Conservation (phyloP, 345 rosid genomes). For the Aquilaria malaccensis region DNA sequence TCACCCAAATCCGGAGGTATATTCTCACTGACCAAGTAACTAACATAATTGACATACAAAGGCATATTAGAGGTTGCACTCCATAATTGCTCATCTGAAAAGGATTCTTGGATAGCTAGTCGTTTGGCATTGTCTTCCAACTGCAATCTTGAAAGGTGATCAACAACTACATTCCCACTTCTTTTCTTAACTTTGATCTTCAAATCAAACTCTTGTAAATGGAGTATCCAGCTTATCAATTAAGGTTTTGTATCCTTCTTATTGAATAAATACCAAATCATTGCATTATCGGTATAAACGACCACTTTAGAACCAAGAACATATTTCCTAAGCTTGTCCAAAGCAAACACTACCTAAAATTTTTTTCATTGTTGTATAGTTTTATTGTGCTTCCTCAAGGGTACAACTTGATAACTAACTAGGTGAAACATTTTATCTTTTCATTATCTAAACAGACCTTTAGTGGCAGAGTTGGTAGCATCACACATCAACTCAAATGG, state of each 20-base stretch:
- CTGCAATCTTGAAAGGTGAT: background rate
- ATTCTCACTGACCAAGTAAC: background rate
- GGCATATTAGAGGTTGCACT: background rate
- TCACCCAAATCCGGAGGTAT: background rate
- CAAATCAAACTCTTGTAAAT: too few relatives aligned
- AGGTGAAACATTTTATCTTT: too few relatives aligned
- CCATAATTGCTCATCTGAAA: background rate
- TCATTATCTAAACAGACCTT: too few relatives aligned
- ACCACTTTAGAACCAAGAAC: too few relatives aligned
- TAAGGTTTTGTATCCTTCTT: background rate
- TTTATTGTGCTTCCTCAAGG: too few relatives aligned
- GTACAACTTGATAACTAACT: too few relatives aligned
- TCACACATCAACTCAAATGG: too few relatives aligned
- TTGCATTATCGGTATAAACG: background rate
- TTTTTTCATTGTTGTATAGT: too few relatives aligned
- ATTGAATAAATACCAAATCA: background rate
- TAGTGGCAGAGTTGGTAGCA: too few relatives aligned
- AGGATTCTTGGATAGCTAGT: background rate
- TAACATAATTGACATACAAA: background rate
- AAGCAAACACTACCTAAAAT: too few relatives aligned
- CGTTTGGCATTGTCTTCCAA: background rate
- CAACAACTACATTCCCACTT: background rate
- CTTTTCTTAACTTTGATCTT: background rate
- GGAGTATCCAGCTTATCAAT: background rate
- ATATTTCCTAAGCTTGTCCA: too few relatives aligned